phyloP scores from a whole-genome alignment of 2,329 filamentous ascomycete species.

The Ophiostoma sp. region DNA sequence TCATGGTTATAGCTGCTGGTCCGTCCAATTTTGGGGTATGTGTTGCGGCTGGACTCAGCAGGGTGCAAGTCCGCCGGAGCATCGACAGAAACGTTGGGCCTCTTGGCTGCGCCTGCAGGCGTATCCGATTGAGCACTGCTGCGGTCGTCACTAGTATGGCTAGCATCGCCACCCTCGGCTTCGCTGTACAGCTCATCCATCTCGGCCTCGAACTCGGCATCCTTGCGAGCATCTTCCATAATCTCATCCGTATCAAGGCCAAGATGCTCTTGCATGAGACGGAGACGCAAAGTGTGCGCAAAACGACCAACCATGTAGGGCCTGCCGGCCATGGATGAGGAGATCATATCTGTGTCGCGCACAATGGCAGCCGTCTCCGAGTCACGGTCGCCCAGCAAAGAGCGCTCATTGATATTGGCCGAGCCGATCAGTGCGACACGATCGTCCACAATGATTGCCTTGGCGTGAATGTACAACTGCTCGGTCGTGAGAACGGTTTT shows the following conservation, averaged over 20 bases:
- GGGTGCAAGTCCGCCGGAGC: neutral
- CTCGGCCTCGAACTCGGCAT: conserved; percentile 49
- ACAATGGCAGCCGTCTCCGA: conserved; percentile 89
- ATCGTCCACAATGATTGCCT: conserved; percentile 94
- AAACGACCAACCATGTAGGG: conserved; percentile 89
- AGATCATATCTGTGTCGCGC: conserved; percentile 86
- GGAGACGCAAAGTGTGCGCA: conserved; percentile 84
- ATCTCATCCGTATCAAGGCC: conserved; percentile 93
- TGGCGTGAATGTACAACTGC: conserved; percentile 96
- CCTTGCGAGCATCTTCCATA: conserved; percentile 67
- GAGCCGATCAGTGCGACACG: conserved; percentile 90
- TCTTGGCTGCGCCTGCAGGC: neutral
- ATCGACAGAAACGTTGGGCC: neutral
- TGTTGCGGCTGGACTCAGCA: neutral
- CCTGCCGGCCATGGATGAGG: conserved; percentile 83
- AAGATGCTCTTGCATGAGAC: conserved; percentile 92
- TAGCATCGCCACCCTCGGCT: conserved; percentile 31
- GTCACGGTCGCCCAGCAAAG: conserved; percentile 85
- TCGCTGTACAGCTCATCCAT: conserved; percentile 56
- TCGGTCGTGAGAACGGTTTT: conserved; percentile 83
- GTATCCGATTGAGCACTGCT: neutral
- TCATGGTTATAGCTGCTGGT: conserved; percentile 71
- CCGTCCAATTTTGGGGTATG: conserved; percentile 26
- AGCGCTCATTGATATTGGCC: conserved; percentile 97
- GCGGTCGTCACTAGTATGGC: conserved; percentile 29